Evolutionary conservation across 768 basidiomycete species (phyloP).

Genomic region (Wakefieldia striispora): DNA sequence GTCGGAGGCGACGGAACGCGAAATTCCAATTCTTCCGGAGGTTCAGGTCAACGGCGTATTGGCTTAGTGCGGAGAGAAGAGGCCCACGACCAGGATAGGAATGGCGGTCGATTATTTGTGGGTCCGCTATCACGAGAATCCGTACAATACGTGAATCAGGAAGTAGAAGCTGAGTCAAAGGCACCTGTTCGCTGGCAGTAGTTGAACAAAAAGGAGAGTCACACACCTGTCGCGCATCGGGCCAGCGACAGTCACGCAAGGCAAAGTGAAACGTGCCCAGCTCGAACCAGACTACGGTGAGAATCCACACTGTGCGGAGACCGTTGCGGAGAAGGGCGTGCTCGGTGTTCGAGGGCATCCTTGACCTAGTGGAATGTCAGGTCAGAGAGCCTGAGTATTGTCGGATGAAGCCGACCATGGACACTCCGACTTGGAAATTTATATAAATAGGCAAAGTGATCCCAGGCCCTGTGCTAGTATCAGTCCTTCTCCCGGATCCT

Average conservation of each 20-base stretch:
- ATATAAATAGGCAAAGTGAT: not conserved
- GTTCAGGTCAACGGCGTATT: constrained; percentile 74
- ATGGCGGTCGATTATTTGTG: constrained; percentile 75
- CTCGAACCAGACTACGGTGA: constrained; percentile 71
- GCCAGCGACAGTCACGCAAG: constrained; percentile 58
- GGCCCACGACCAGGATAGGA: constrained; percentile 66
- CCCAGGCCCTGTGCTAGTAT: too few relatives aligned
- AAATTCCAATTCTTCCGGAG: constrained; percentile 83
- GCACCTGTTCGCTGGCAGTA: not conserved
- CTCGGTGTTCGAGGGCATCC: constrained; percentile 2
- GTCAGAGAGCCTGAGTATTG: too few relatives aligned
- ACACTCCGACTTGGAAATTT: too few relatives aligned
- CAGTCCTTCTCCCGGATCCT: too few relatives aligned
- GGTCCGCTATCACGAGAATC: constrained; percentile 80
- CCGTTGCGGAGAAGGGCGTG: constrained; percentile 26
- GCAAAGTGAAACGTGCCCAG: constrained; percentile 51
- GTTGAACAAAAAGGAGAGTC: not conserved
- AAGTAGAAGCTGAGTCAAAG: constrained; percentile 15
- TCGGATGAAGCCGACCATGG: constrained; percentile 7
- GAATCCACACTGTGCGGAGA: constrained; percentile 59
- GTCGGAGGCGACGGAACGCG: constrained; percentile 48
- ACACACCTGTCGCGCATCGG: constrained; percentile 40
- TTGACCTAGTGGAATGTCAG: not conserved
- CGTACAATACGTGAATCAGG: constrained; percentile 26
- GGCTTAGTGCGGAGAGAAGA: constrained; percentile 57